Percentiles rank a stretch among this genome's conserved stretches.
phyloP scores from a whole-genome alignment of 2,329 filamentous ascomycete species.

The Fusarium sp. region DNA sequence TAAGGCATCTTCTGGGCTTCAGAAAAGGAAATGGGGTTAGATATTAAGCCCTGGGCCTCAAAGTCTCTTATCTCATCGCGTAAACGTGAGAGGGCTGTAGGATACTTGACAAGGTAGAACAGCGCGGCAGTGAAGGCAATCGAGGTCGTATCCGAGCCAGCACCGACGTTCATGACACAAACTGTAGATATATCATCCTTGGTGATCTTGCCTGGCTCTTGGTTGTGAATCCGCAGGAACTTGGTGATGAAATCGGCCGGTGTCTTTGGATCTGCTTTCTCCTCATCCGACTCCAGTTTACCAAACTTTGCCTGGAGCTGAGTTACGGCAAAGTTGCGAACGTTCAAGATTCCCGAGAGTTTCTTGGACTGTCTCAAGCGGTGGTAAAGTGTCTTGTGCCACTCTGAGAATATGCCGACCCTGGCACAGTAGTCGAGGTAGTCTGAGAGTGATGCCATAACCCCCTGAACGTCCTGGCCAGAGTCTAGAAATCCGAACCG shows the following conservation, averaged over 20 bases:
- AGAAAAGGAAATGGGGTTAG: not conserved
- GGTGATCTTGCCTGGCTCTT: not conserved
- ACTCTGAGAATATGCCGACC: not conserved
- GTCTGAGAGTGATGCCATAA: not conserved
- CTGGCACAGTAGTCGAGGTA: not conserved
- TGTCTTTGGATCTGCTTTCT: not conserved
- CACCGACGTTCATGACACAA: not conserved
- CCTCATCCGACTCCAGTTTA: not conserved
- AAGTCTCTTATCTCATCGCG: not conserved
- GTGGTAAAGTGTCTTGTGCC: not conserved
- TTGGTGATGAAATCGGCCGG: not conserved
- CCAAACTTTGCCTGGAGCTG: not conserved
- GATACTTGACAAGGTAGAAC: not conserved
- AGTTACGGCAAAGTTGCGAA: not conserved
- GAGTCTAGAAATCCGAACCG: not conserved
- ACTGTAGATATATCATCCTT: not conserved
- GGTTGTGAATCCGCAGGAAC: not conserved
- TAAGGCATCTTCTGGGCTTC: not conserved
- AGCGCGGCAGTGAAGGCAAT: not conserved
- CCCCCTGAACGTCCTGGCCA: not conserved
- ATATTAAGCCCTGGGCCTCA: not conserved
- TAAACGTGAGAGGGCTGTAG: not conserved
- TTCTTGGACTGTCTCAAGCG: not conserved
- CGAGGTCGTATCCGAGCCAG: not conserved
- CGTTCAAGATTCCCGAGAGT: not conserved